Evolutionary conservation across 2,329 filamentous ascomycete genomes (phyloP).

Genomic region (Scedosporium apiospermum): DNA sequence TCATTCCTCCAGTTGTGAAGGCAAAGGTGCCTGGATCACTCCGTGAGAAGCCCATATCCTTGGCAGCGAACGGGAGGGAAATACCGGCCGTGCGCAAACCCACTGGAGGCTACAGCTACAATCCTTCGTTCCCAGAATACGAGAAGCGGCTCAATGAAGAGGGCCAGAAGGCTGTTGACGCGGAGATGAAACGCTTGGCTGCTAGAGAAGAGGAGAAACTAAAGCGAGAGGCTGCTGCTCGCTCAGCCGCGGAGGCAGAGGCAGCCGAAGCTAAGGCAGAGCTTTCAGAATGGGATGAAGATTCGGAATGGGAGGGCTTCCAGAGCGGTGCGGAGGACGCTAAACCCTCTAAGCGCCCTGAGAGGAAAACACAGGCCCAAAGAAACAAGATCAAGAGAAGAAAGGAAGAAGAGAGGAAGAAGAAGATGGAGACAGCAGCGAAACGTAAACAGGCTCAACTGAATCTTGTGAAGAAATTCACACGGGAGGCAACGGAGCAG

Average conservation of each 20-base stretch:
- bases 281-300: slow-evolving; percentile 68
- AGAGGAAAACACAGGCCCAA: slow-evolving; percentile 78
- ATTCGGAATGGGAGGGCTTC: slow-evolving; percentile 84
- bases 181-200: slow-evolving; percentile 64
- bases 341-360: slow-evolving; percentile 59
- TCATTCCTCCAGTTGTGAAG: slow-evolving; percentile 55
- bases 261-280: slow-evolving; percentile 59
- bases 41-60: slow-evolving; percentile 66
- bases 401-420: slow-evolving; percentile 74
- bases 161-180: slow-evolving; percentile 68
- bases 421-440: slow-evolving; percentile 66
- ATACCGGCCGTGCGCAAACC: slow-evolving; percentile 73
- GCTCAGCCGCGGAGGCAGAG: slow-evolving; percentile 64
- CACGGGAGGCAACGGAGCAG: slow-evolving; percentile 49
- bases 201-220: slow-evolving; percentile 58
- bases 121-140: slow-evolving; percentile 82
- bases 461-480: slow-evolving; percentile 61
- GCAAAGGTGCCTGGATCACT: slow-evolving; percentile 67
- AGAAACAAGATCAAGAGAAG: slow-evolving; percentile 80
- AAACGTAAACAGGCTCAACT: slow-evolving; percentile 65
- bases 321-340: slow-evolving; percentile 69
- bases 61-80: slow-evolving; percentile 72
- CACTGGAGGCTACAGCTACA: slow-evolving; percentile 80
- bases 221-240: slow-evolving; percentile 56
- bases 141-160: slow-evolving; percentile 64